These are phyloP conservation scores for Penicillium manginii DNA, from an alignment of 495 filamentous ascomycete genomes.

Conservation along the genomic window DNA sequence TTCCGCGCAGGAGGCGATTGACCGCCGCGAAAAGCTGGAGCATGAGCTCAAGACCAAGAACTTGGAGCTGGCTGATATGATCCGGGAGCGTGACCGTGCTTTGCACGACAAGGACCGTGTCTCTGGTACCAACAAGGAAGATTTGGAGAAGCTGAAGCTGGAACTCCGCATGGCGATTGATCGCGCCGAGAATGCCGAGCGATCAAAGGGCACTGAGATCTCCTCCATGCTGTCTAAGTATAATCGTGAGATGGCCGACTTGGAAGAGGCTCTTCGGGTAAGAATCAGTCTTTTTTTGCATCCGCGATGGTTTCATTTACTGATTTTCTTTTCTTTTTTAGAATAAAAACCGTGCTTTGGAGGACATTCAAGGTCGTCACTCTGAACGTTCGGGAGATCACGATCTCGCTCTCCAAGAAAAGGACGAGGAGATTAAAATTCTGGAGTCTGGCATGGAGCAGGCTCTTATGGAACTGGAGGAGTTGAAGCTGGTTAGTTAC, in stretches of 20 bases:
- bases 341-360: conserved; percentile 83
- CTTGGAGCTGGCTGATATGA: conserved; percentile 97
- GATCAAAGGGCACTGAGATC: conserved; percentile 89
- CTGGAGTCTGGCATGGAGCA: conserved; percentile 98
- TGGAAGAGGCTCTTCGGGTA: conserved; percentile 86
- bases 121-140: conserved; percentile 85
- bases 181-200: conserved; percentile 89
- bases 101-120: conserved; percentile 87
- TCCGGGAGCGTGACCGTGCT: conserved; percentile 93
- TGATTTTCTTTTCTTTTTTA: conserved; percentile 30
- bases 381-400: conserved; percentile 84
- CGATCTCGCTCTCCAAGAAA: conserved; percentile 80
- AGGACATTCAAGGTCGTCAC: conserved; percentile 77
- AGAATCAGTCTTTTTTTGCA: conserved; percentile 7
- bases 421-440: conserved; percentile 96
- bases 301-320: not conserved
- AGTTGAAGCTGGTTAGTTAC: conserved; percentile 62
- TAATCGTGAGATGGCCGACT: conserved; percentile 93
- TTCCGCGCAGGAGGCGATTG: conserved; percentile 95
- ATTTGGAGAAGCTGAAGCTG: conserved; percentile 94
- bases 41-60: conserved; percentile 99
- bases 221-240: conserved; percentile 93
- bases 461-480: conserved; percentile 86
- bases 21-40: conserved; percentile 90
- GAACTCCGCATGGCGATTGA: conserved; percentile 92